Base-by-base conservation (phyloP, 495 filamentous ascomycete genomes). In the Aspergillus mulundensis region DNA sequence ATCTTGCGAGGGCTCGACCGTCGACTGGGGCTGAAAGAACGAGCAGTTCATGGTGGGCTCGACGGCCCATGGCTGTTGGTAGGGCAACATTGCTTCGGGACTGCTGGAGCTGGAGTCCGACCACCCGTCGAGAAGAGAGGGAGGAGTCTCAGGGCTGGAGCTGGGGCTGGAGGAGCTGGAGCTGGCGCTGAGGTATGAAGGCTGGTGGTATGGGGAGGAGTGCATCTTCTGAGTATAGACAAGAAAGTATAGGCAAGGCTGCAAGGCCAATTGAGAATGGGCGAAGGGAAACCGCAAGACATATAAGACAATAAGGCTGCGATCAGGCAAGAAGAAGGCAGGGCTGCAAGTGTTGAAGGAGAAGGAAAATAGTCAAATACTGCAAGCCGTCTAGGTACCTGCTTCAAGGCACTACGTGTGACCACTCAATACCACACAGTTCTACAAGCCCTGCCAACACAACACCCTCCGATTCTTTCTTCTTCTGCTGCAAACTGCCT, bases 81-180 rank as follows among this genome's bases (percentile, higher is more conserved):
- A 55, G 24, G 64, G 21, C 36, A 62, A 50, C 57, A 63, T 61
- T 30, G 49, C 43, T 56, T 56, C 58, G 12, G 60, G 59, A 28
- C 49, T 62, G 62, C 47, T 58, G 30, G 65, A 70, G 59, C 54
- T 59, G 48, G 57, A 69, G 43, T 56, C 62, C 49, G 63, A 20
- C 69, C 68, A 70, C 48, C 47, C 53, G 57, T 58, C 53, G 1
- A 50, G 20, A 28, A 57, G 54, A 23, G 56, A 50, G 36, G 58
- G 28, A 45, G 54, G 20, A 15, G 60, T 40, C 30, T 53, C 58
- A 58, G 66, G 62, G 62, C 61, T 63, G 58, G 39, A 64, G 40
- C 52, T 57, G 60, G 66, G 62, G 62, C 61, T 63, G 58, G 39
- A 64, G 40, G 55, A 53, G 25, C 45, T 47, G 28, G 50, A 53